Base-by-base conservation (phyloP, 2,329 filamentous ascomycete genomes). In the Ascochyta clinopodiicola region DNA sequence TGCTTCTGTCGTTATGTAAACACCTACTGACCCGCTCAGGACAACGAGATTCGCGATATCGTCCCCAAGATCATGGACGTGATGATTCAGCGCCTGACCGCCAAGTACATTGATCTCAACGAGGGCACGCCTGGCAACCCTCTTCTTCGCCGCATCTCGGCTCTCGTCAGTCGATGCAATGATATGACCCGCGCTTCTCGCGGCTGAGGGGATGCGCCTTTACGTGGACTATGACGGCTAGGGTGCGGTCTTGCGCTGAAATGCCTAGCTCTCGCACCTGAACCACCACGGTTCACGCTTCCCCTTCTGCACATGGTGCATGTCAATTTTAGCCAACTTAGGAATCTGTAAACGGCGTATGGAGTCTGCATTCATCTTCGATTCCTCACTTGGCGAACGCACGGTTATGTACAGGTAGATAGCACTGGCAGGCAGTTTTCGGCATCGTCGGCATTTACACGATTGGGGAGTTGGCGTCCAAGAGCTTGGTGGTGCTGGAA, bases 51-150 rank as follows among this genome's bases (percentile, higher is more conserved):
- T 51, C 76, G 73, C 38, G 82, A 86, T 51, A 81, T 87, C 17
- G 80, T 81, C 12, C 83, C 83, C 1, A 80, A 80, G 67, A 86
- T 87, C 58, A 84, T 87, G 80, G 82, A 85, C 29, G 81, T 86
- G 51, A 75, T 88, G 40, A 79, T 79, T 43, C 77, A 84, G 65
- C 82, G 85, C 43, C 75, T 88, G 42, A 82, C 86, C 50, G 75
- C 73, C 27, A 77, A 84, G 19, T 87, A 86, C 71, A 84, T 86
- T 78, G 70, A 77, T 22, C 78, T 86, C 48, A 82, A 82, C 4
- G 79, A 85, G 70, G 78, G 69, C 37, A 77, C 79, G 35, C 81
- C 82, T 1, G 77, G 79, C 37, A 81, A 83, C 61, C 79, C 78
- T n/a, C 75, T 84, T 29, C 71, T 84, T 44, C 79, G 80, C 54